Percentiles rank a stretch among this genome's conserved stretches.
phyloP scores from a whole-genome alignment of 176 grass and related monocot species.

The Carex littledalei region DNA sequence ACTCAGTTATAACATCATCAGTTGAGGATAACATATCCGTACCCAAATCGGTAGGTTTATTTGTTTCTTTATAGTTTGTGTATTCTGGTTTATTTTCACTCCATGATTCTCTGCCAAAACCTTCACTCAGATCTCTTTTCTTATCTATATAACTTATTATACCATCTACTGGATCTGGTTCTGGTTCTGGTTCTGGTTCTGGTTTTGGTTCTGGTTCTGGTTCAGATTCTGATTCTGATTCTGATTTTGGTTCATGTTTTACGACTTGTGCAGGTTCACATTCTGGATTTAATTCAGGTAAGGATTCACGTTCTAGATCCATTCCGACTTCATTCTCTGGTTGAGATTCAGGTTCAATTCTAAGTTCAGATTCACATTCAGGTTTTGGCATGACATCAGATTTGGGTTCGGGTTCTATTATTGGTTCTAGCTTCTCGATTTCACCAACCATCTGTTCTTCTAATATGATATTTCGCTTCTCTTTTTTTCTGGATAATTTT shows the following conservation, averaged over 20 bases:
- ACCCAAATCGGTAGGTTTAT: background rate
- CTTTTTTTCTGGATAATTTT: background rate
- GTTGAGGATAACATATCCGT: background rate
- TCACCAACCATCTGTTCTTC: background rate
- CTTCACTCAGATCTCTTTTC: background rate
- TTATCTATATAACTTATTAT: background rate
- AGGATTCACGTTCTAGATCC: background rate
- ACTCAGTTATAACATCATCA: background rate
- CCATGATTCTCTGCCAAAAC: background rate
- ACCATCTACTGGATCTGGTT: background rate
- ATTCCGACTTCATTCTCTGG: background rate
- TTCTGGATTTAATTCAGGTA: background rate
- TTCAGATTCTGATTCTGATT: background rate
- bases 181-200: background rate
- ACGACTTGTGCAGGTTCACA: background rate
- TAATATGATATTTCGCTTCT: background rate
- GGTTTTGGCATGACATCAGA: background rate
- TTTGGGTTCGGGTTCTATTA: background rate
- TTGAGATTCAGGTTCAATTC: background rate
- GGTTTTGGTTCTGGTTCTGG: background rate
- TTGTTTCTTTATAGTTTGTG: slow-evolving; percentile 8
- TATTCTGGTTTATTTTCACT: background rate
- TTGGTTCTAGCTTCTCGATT: background rate
- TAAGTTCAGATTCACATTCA: background rate
- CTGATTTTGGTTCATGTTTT: background rate